These are phyloP conservation scores for Colletotrichum simmondsii DNA, from an alignment of 2,329 filamentous ascomycete species.

Conservation along the genomic window DNA sequence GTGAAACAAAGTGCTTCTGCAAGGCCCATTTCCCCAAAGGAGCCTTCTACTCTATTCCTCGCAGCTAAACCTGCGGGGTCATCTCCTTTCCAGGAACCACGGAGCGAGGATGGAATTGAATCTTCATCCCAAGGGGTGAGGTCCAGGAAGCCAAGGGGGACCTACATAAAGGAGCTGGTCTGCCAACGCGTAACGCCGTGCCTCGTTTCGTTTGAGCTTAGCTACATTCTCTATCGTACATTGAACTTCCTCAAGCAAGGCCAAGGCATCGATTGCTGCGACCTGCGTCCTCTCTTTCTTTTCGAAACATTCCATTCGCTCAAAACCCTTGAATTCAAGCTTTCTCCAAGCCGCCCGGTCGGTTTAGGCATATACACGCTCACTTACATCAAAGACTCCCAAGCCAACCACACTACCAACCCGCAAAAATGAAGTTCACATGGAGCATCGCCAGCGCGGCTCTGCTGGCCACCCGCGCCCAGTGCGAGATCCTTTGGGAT, in stretches of 20 bases:
- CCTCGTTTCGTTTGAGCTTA: constrained; percentile 21
- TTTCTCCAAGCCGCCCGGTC: constrained; percentile 30
- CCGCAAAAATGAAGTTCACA: constrained; percentile 30
- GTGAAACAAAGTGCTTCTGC: constrained; percentile 14
- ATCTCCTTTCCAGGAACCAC: constrained; percentile 4
- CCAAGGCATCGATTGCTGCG: constrained; percentile 34
- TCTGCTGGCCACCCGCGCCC: constrained; percentile 29
- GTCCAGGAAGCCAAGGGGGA: background rate
- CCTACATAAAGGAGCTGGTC: constrained; percentile 25
- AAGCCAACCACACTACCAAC: background rate
- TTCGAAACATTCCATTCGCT: constrained; percentile 26
- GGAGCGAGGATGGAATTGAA: constrained; percentile 11
- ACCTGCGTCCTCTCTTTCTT: constrained; percentile 34
- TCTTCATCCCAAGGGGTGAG: constrained; percentile 6
- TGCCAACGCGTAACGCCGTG: background rate
- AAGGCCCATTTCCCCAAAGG: constrained; percentile 13
- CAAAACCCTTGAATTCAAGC: constrained; percentile 12
- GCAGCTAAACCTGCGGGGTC: constrained; percentile 30
- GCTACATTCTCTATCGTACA: constrained; percentile 26
- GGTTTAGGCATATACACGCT: constrained; percentile 24
- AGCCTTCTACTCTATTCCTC: constrained; percentile 31
- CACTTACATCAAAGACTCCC: constrained; percentile 7
- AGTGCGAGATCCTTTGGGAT: constrained; percentile 65
- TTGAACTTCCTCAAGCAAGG: constrained; percentile 30
- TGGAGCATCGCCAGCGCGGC: constrained; percentile 31